A percentile compares a stretch with the other conserved stretches of the same genome.
phyloP scores from a whole-genome alignment of 805 yeast genomes.

The Yarrowia divulgata region DNA sequence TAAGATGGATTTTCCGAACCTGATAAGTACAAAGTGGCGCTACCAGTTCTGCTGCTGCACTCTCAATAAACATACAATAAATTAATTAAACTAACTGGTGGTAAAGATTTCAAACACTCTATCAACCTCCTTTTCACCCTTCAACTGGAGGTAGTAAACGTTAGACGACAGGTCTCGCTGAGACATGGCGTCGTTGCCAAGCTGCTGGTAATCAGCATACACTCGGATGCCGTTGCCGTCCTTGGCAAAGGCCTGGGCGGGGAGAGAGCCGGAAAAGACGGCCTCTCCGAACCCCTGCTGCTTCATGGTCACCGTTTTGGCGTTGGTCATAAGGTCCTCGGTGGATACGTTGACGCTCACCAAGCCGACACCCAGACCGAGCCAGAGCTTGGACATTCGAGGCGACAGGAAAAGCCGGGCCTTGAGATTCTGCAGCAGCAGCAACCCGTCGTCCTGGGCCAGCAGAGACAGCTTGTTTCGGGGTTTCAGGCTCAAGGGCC shows the following conservation, averaged over 20 bases:
- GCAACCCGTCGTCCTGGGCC: slow-evolving; percentile 28
- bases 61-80: slow-evolving; percentile 1
- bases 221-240: slow-evolving; percentile 34
- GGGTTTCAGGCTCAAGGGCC: slow-evolving; percentile 22
- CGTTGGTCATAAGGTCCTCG: slow-evolving; percentile 28
- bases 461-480: slow-evolving; percentile 36
- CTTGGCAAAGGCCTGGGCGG: slow-evolving; percentile 36
- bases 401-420: slow-evolving; percentile 33
- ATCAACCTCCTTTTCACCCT: slow-evolving; percentile 34
- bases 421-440: slow-evolving; percentile 37
- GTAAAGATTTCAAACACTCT: slow-evolving; percentile 32
- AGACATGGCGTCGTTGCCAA: slow-evolving; percentile 8
- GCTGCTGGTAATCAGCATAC: slow-evolving; percentile 33
- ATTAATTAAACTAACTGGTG: slow-evolving; percentile 25
- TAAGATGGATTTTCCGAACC: too few relatives aligned
- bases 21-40: too few relatives aligned
- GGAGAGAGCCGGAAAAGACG: slow-evolving; percentile 22
- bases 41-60: background rate
- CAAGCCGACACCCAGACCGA: slow-evolving; percentile 16
- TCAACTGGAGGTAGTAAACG: slow-evolving; percentile 35
- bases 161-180: slow-evolving; percentile 33
- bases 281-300: slow-evolving; percentile 38
- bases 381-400: slow-evolving; percentile 36
- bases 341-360: slow-evolving; percentile 29
- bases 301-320: slow-evolving; percentile 38